Percentiles rank a stretch among this genome's conserved stretches.
Conservation (phyloP, 176 grass and related monocot species). For the Musa acuminata region DNA sequence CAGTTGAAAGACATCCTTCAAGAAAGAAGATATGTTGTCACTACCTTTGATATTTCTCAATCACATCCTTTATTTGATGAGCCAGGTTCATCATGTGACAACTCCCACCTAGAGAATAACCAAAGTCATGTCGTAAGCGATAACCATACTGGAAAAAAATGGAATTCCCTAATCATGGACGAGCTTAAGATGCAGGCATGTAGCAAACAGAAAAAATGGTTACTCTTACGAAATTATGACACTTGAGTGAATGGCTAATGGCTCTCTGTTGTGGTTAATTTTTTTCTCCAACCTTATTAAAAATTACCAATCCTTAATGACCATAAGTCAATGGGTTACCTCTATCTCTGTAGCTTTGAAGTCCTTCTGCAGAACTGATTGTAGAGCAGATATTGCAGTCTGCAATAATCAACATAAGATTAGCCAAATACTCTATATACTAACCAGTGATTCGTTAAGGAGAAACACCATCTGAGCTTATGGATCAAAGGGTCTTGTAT, state of each 20-base stretch:
- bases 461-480: no score
- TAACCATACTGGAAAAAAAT: background rate
- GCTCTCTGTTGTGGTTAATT: background rate
- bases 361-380: conserved; percentile 3
- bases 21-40: no score
- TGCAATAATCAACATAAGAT: background rate
- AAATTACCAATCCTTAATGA: background rate
- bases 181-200: background rate
- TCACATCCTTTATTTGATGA: no score
- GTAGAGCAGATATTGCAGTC: conserved; percentile 8
- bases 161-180: background rate
- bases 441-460: no score
- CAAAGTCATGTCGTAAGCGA: background rate
- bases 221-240: background rate
- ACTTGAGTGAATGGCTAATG: background rate
- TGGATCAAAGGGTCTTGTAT: no score
- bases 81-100: background rate
- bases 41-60: no score
- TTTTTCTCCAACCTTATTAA: background rate
- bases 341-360: conserved; percentile 14
- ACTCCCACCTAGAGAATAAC: background rate
- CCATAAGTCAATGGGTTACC: background rate
- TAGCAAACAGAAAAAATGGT: background rate
- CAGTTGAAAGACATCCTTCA: no score
- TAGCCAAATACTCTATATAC: no score